Base-by-base conservation (phyloP, 2,329 filamentous ascomycete genomes). In the Paecilomyces fulvus region DNA sequence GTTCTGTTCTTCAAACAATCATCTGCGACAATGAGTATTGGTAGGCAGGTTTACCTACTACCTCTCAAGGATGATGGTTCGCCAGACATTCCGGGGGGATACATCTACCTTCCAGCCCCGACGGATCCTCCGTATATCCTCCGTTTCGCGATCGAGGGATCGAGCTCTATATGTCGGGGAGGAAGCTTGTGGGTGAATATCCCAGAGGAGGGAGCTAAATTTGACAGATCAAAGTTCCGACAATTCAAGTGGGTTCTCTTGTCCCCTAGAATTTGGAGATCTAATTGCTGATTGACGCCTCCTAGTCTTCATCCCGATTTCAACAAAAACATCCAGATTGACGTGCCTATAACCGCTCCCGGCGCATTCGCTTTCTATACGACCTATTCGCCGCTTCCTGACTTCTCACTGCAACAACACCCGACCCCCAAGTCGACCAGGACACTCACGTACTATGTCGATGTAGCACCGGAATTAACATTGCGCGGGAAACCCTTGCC, bases 131-230 rank as follows among this genome's bases (percentile, higher is more conserved):
- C 88, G 48, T 87, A 97, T 67, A 83, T 83, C 54, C 79, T 96
- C 56, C 87, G 92, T 58, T 96, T 99, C 73, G 84, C 90, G 64
- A 92, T 96, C 64, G 89, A 96, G 74, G 92, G 94, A 60, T 92
- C 90, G 56, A 96, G 92, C 70, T 96, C 92, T 60, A 94, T 99
- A 78, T 96, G 92, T 73, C 85, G 91, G 63, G 81, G 96, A 75
- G 94, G 95, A 58, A 96, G 89, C 69, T 80, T 99, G 60, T 99
- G 94, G 92, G 88, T 96, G 67, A 99, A 99, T 73, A 89, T 97
- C 59, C 94, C 94, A 7, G 83, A 87, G 59, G 80, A 86, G 65
- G 91, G 87, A 58, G 77, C 84, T 52, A 77, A 84, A 49, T 99
- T 97, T 69, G 82, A 84, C 61, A 86, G 94, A 64, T 81, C 88